Evolutionary conservation across 129 eudicot genomes (phyloP), one percentile per base, ranked within the genome.

Genomic region (Erigeron canadensis): DNA sequence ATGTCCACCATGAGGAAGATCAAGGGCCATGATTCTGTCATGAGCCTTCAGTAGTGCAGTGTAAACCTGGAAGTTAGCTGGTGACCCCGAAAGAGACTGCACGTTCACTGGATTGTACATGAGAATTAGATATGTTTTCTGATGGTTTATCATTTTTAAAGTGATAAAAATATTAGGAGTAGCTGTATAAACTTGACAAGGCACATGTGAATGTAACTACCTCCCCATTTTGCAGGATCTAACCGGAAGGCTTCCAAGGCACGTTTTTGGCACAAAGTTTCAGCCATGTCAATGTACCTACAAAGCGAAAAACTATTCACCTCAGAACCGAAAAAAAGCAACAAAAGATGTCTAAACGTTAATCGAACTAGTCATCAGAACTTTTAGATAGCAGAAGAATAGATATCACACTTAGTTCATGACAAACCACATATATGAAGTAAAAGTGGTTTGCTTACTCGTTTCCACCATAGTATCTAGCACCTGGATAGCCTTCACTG

Each of bases 401-500:
- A 3, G 18, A 17, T 17, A 28, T 28, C 34, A 28, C 34, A 28
- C 34, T 28, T 28, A 28, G 34, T 28, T 28, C 34, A 28, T 3
- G 53, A 7, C 18, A 28, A 59, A 22, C 10, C 11, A 59, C 23
- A 23, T 28, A 1, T 21, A 61, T 34, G 10, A 67, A 50, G 47
- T 23, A 38, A 2, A 45, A 68, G 69, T 71, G 37, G 40, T 51
- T 38, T 48, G 65, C 99, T 57, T 88, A 95, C 97, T 95, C 99
- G 59, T 95, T 95, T 85, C 99, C 99, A 78, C 99, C 99, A 71
- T 95, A 95, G 83, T 95, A 95, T 88, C 99, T 82, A 55, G 99
- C 99, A 75, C 99, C 99, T 19, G 99, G 99, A 77, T 95, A 95
- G n/a, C 99, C 99, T 88, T 95, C 99, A 81, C 99, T 95, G 80